Evolutionary conservation across 208 protist genomes (phyloP), one percentile per base, ranked within the genome.

Genomic region (Trypanosoma platydactyli): DNA sequence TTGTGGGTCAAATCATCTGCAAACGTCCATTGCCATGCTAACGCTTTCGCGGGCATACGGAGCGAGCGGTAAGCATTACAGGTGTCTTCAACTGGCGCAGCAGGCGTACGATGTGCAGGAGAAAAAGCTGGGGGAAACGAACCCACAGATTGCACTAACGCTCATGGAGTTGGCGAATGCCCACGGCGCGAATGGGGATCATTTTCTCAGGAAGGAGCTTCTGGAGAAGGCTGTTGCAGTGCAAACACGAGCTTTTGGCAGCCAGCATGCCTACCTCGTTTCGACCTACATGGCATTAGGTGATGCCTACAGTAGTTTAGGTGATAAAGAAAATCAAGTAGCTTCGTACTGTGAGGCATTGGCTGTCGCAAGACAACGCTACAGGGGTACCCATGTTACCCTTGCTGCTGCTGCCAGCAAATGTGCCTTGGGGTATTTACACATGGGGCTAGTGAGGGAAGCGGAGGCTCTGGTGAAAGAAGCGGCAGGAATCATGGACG

Each of bases 161-260:
- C 73, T 91, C 18, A 61, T 94, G 29, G 82, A 92, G 33, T 64
- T 95, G 20, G 87, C 90, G 13, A 74, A 68, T 29, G 85, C 86
- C 40, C 70, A 94, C 75, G 71, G 64, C 11, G 83, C 73, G 30
- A 89, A 91, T 68, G 66, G 64, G 50, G 79, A 96, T 56, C 70
- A 89, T 63, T 80, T 82, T 58, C 86, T 80, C 45, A 73, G 83
- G 58, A 86, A 84, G 57, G 83, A 84, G 12, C 63, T 85, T 49
- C 71, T 96, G 33, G 88, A 96, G 59, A 73, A 77, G 55, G 81
- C 91, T 41, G 73, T 94, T 45, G 75, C 84, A 41, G 62, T 93
- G 44, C 91, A 96, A 78, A 78, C 82, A 59, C 79, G 86, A n/a
- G 76, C 86, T 27, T 88, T 94, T 79, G 91, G 88, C 29, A 77